A percentile compares a stretch with the other conserved stretches of the same genome.
phyloP scores from a whole-genome alignment of 164 flowering plant genomes.

The Aristolochia fimbriata region DNA sequence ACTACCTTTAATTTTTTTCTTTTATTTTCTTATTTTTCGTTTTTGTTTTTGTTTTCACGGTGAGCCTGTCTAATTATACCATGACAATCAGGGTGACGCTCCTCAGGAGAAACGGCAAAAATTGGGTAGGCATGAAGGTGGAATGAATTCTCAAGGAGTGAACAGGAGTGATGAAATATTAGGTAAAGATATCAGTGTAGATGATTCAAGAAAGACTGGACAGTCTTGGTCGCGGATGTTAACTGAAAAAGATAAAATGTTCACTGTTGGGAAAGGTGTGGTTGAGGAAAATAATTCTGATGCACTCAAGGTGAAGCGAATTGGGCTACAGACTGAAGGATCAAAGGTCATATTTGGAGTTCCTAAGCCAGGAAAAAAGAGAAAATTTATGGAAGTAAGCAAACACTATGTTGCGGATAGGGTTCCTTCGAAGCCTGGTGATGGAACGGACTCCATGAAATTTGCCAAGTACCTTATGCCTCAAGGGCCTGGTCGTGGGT shows the following conservation, averaged over 20 bases:
- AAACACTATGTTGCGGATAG: slow-evolving; percentile 63
- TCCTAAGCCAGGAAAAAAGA: slow-evolving; percentile 94
- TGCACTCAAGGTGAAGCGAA: slow-evolving; percentile 35
- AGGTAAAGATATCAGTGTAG: slow-evolving; percentile 15
- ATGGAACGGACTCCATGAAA: slow-evolving; percentile 42
- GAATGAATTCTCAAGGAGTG: slow-evolving; percentile 22
- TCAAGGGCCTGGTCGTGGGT: slow-evolving; percentile 52
- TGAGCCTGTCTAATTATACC: not conserved
- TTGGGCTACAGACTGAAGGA: slow-evolving; percentile 69
- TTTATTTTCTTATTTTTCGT: no score
- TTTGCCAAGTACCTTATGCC: slow-evolving; percentile 47
- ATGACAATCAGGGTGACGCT: slow-evolving; percentile 47
- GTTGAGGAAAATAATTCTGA: slow-evolving; percentile 35
- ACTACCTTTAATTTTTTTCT: not conserved
- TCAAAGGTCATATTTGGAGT: slow-evolving; percentile 76
- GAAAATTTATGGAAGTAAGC: slow-evolving; percentile 97
- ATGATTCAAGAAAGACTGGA: slow-evolving; percentile 30
- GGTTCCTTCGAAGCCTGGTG: slow-evolving; percentile 22
- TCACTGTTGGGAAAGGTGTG: slow-evolving; percentile 50
- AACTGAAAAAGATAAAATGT: slow-evolving; percentile 44
- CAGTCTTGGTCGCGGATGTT: slow-evolving; percentile 24
- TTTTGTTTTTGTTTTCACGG: no score
- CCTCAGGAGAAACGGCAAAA: slow-evolving; percentile 65
- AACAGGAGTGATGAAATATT: slow-evolving; percentile 30
- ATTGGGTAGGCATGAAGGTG: slow-evolving; percentile 22